These are phyloP conservation scores for Pythium phragmitis DNA, from an alignment of 352 stramenopile species.

Conservation along the genomic window DNA sequence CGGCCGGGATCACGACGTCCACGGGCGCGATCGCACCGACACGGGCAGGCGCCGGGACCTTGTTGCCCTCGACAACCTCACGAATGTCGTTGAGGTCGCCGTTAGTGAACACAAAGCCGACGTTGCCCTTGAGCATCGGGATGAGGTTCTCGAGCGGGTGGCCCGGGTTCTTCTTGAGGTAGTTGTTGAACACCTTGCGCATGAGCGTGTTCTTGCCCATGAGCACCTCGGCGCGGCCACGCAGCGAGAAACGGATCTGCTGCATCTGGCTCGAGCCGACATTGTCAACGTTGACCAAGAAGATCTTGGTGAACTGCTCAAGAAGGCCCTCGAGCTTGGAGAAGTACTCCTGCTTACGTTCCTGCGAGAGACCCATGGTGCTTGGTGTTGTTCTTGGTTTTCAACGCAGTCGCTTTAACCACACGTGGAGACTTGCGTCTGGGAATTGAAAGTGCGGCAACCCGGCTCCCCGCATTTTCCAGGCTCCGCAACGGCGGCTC, in stretches of 20 bases:
- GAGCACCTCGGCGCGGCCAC: slow-evolving; percentile 94
- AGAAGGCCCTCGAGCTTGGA: slow-evolving; percentile 94
- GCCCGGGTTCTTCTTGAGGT: slow-evolving; percentile 96
- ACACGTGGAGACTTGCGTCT: slow-evolving; percentile 83
- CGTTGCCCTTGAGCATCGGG: slow-evolving; percentile 94
- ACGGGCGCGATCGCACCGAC: slow-evolving; percentile 94
- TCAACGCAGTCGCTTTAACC: slow-evolving; percentile 89
- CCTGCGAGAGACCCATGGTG: slow-evolving; percentile 93
- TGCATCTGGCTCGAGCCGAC: slow-evolving; percentile 99
- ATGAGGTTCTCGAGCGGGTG: slow-evolving; percentile 92
- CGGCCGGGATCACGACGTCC: slow-evolving; percentile 97
- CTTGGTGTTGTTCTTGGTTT: slow-evolving; percentile 25
- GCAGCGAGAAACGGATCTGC: slow-evolving; percentile 95
- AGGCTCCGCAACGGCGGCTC: neutral
- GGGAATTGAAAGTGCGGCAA: slow-evolving; percentile 27
- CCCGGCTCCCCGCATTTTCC: neutral
- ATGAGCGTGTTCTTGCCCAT: slow-evolving; percentile 99
- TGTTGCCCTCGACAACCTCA: slow-evolving; percentile 85
- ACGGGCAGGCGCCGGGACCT: slow-evolving; percentile 95
- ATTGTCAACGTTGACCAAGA: slow-evolving; percentile 99
- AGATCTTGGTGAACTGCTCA: slow-evolving; percentile 97
- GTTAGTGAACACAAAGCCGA: slow-evolving; percentile 99
- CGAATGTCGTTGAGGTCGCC: slow-evolving; percentile 93
- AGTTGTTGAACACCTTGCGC: slow-evolving; percentile 97
- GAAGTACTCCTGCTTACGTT: slow-evolving; percentile 99